These are phyloP conservation scores for Corchorus capsularis DNA, from an alignment of 345 rosid species.

Conservation along the genomic window DNA sequence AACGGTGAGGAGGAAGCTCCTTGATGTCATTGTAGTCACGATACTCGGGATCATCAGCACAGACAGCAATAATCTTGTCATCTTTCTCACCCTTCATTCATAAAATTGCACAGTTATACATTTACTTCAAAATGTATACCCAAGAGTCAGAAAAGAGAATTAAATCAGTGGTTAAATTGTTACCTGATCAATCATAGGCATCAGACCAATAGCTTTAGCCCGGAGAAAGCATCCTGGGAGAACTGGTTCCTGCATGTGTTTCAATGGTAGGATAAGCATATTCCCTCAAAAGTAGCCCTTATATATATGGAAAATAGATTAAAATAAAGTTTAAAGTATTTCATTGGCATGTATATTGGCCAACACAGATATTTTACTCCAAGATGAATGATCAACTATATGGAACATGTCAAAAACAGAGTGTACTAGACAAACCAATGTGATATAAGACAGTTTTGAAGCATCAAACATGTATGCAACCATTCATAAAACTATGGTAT, in stretches of 20 bases:
- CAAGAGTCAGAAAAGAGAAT: conserved; percentile 18
- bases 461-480: background rate
- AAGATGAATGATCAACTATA: background rate
- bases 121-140: background rate
- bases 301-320: background rate
- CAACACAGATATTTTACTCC: background rate
- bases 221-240: conserved; percentile 97
- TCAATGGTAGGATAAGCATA: conserved; percentile 6
- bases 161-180: conserved; percentile 14
- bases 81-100: conserved; percentile 92
- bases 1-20: conserved; percentile 95
- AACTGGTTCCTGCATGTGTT: conserved; percentile 76
- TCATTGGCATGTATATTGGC: background rate
- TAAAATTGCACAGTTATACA: background rate
- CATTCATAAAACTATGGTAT: background rate
- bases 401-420: background rate
- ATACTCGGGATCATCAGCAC: conserved; percentile 99
- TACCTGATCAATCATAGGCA: conserved; percentile 99
- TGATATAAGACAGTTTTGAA: background rate
- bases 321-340: background rate
- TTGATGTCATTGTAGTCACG: conserved; percentile 88
- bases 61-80: conserved; percentile 98
- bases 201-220: conserved; percentile 96
- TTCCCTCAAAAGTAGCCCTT: conserved; percentile 2
- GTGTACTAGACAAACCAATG: background rate